Evolutionary conservation across 345 rosid species (phyloP), one percentile per base, ranked within the genome.

Genomic region (Salix brachista): DNA sequence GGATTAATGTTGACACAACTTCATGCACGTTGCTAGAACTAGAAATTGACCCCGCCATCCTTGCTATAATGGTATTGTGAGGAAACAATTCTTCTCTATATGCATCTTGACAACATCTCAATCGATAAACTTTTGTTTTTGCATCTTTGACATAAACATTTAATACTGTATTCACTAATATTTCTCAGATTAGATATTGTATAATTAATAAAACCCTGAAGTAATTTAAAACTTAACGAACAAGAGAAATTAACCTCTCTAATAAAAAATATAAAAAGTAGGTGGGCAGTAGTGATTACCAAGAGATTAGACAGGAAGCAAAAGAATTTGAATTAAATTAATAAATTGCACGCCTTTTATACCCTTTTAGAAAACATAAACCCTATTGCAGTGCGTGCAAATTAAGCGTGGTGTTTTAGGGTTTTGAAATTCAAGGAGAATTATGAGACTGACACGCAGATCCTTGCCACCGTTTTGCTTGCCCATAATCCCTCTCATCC

Each of bases 311-410:
- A 62, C 0, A 2, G 16, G 30, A n/a, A 62, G 26, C 32, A 26
- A 26, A 9, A 11, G 66, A 16, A 58, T 9, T 58, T 23, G 52
- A 18, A 5, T 42, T 68, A 62, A 77, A 61, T 5, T 75, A 65
- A 26, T 77, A 34, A 44, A 70, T 17, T 11, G 23, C 62, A 42
- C 26, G 68, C 48, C 75, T 28, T 70, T 67, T 56, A 60, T 28
- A n/a, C 48, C 52, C 25, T 37, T 26, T 28, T 48, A 28, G 72
- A 50, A 67, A 34, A 23, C 76, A 52, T 61, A 28, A 50, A 72
- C 67, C 76, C 37, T n/a, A 48, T 78, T 72, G 76, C 76, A 65
- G 34, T 37, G 52, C 48, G 76, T 65, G 81, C 76, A 70, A 39
- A 21, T 42, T 23, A 68, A 68, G 71, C 71, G 11, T 41, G 25